phyloP scores from a whole-genome alignment of 805 yeast species.

The Candida railenensis region DNA sequence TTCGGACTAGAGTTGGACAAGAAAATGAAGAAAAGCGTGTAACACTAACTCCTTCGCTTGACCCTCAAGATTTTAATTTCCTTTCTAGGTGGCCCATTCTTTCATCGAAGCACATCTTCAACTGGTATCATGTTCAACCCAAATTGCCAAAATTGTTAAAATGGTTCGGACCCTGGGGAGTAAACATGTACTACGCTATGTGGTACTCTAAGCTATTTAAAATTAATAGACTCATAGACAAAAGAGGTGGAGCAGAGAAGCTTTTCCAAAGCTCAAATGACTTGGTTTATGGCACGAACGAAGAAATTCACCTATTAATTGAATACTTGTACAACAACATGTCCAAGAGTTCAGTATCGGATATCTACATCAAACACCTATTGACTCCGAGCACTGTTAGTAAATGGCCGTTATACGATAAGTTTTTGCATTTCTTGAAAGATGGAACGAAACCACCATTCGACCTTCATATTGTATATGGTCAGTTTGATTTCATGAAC shows the following conservation, averaged over 20 bases:
- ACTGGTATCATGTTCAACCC: slow-evolving; percentile 41
- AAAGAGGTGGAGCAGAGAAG: slow-evolving; percentile 27
- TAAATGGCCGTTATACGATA: slow-evolving; percentile 64
- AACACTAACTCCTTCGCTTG: slow-evolving; percentile 34
- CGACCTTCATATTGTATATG: slow-evolving; percentile 54
- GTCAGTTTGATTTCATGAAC: slow-evolving; percentile 76
- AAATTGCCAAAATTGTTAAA: slow-evolving; percentile 51
- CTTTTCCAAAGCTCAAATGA: slow-evolving; percentile 27
- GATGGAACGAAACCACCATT: slow-evolving; percentile 12
- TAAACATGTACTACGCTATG: slow-evolving; percentile 32
- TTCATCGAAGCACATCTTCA: slow-evolving; percentile 24
- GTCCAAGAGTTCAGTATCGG: slow-evolving; percentile 37
- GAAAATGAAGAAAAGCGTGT: slow-evolving; percentile 2
- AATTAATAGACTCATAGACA: slow-evolving; percentile 32
- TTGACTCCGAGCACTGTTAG: slow-evolving; percentile 61
- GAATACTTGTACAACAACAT: slow-evolving; percentile 44
- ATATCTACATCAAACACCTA: slow-evolving; percentile 45
- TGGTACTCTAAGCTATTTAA: slow-evolving; percentile 42
- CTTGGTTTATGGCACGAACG: slow-evolving; percentile 36
- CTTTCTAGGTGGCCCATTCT: slow-evolving; percentile 47
- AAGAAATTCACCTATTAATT: slow-evolving; percentile 33
- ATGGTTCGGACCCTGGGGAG: slow-evolving; percentile 42
- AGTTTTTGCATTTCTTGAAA: slow-evolving; percentile 33
- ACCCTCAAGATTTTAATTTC: slow-evolving; percentile 45
- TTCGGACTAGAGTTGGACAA: slow-evolving; percentile 7